Conservation (phyloP, 305 asterid species). For the Fraxinus latifolia region DNA sequence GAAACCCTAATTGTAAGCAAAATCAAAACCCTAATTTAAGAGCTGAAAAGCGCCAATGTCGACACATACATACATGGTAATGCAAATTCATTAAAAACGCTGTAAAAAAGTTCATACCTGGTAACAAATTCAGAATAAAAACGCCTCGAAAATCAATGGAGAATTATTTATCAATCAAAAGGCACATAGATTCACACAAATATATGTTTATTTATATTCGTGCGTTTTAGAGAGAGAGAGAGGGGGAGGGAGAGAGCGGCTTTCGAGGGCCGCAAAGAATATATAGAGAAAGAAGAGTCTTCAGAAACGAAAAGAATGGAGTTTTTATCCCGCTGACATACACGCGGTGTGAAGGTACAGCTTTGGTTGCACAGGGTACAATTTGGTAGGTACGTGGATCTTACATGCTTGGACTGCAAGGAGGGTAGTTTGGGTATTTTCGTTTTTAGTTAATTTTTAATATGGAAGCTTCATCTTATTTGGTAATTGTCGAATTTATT, state of each 20-base stretch:
- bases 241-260: neutral
- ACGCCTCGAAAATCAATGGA: neutral
- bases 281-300: neutral
- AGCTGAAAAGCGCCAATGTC: neutral
- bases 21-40: neutral
- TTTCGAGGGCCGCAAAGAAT: neutral
- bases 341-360: neutral
- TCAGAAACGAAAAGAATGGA: neutral
- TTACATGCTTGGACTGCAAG: neutral
- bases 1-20: neutral
- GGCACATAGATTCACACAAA: neutral
- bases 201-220: neutral
- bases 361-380: neutral
- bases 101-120: neutral
- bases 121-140: neutral
- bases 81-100: neutral
- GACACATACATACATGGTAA: neutral
- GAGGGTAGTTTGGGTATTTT: neutral
- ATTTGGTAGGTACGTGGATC: neutral
- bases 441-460: neutral
- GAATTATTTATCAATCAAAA: neutral
- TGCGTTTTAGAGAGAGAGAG: neutral
- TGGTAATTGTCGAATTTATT: neutral
- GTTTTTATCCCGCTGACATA: neutral
- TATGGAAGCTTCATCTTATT: neutral